Evolutionary conservation across 331 rosid species (phyloP).

Genomic region (Telfairia occidentalis): DNA sequence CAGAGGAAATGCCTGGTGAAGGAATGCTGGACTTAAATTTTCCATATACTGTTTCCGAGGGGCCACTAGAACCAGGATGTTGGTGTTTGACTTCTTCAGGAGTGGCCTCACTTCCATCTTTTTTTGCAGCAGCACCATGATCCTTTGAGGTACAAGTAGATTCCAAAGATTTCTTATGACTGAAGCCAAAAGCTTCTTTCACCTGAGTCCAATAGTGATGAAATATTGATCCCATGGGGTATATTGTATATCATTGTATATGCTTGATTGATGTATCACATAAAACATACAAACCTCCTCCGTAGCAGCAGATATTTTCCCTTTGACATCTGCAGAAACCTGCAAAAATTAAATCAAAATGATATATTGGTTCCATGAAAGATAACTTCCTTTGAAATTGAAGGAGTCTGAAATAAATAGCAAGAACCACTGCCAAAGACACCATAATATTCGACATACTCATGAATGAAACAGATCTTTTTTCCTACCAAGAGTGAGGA

Average conservation of each 20-base stretch:
- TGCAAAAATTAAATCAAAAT: conserved; percentile 9
- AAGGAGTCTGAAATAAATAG: background rate
- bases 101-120: conserved; percentile 32
- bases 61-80: conserved; percentile 28
- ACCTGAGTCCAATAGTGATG: conserved; percentile 36
- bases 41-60: conserved; percentile 52
- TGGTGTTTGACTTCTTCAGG: conserved; percentile 34
- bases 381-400: background rate
- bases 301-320: conserved; percentile 70
- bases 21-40: conserved; percentile 61
- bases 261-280: background rate
- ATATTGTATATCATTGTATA: conserved; percentile 9
- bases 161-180: conserved; percentile 48
- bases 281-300: conserved; percentile 56
- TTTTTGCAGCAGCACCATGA: conserved; percentile 27
- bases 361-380: background rate
- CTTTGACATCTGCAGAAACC: conserved; percentile 76
- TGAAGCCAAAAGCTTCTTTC: conserved; percentile 61
- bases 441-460: background rate
- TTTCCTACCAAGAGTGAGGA: background rate
- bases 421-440: background rate
- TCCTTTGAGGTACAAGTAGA: conserved; percentile 36
- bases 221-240: conserved; percentile 8
- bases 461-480: background rate
- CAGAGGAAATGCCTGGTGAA: conserved; percentile 45